phyloP scores from a whole-genome alignment of 257 asterid genomes.

The Fraxinus excelsior region DNA sequence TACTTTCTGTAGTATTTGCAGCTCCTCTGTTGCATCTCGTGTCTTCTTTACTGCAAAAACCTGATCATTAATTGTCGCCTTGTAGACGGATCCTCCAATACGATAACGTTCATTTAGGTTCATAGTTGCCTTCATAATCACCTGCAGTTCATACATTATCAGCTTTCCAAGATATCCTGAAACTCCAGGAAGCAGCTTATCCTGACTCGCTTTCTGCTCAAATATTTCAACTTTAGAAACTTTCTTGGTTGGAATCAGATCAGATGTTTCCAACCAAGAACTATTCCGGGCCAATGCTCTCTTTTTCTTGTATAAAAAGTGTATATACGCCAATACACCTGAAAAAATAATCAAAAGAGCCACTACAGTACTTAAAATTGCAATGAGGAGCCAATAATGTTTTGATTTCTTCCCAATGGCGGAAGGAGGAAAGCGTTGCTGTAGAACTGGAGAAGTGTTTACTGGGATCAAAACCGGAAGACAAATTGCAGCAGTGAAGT shows the following conservation, averaged over 20 bases:
- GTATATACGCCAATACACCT: conserved; percentile 30
- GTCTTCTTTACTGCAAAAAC: conserved; percentile 60
- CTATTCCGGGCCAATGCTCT: conserved; percentile 27
- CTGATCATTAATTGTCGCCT: conserved; percentile 47
- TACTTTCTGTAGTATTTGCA: conserved; percentile 61
- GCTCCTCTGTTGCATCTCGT: conserved; percentile 57
- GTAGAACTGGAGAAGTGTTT: conserved; percentile 32
- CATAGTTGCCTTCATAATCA: conserved; percentile 65
- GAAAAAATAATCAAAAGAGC: conserved; percentile 36
- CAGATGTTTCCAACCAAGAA: conserved; percentile 40
- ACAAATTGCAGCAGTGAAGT: conserved; percentile 57
- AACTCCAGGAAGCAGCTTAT: conserved; percentile 73
- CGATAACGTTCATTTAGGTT: conserved; percentile 48
- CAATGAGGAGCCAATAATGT: conserved; percentile 27
- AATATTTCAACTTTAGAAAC: conserved; percentile 27
- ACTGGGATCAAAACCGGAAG: conserved; percentile 66
- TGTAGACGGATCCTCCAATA: conserved; percentile 67
- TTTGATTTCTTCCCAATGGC: conserved; percentile 33
- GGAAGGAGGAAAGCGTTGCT: conserved; percentile 40
- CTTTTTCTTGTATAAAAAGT: conserved; percentile 37
- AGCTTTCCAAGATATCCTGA: conserved; percentile 74
- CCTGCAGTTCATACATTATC: conserved; percentile 48
- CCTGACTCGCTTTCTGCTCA: conserved; percentile 41
- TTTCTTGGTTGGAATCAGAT: conserved; percentile 28
- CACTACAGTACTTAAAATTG: conserved; percentile 33